phyloP scores from a whole-genome alignment of 2,329 filamentous ascomycete genomes.

The Ophiostoma ulmi region DNA sequence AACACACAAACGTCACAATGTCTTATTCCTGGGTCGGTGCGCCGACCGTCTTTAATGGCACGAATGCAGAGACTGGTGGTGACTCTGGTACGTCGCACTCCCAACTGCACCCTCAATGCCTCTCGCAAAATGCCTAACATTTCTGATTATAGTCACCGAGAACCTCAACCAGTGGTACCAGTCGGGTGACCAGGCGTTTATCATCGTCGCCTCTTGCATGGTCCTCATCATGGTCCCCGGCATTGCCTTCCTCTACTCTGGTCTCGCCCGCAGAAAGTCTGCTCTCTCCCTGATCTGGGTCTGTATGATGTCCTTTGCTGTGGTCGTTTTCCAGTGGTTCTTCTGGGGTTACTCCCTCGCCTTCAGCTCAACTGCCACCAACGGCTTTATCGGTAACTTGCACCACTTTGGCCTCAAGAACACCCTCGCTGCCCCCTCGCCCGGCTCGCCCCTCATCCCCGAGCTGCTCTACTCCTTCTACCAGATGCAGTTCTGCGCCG shows the following conservation, averaged over 20 bases:
- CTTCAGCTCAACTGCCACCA: slow-evolving; percentile 75
- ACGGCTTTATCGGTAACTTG: slow-evolving; percentile 87
- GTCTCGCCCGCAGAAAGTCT: slow-evolving; percentile 94
- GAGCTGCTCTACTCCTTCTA: slow-evolving; percentile 93
- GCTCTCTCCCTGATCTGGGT: slow-evolving; percentile 96
- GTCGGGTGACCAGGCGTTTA: slow-evolving; percentile 88
- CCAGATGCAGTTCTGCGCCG: slow-evolving; percentile 97
- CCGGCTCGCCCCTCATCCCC: slow-evolving; percentile 80
- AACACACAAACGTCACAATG: slow-evolving; percentile 38
- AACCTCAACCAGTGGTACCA: slow-evolving; percentile 97
- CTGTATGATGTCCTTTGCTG: slow-evolving; percentile 86
- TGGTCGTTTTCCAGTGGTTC: slow-evolving; percentile 97
- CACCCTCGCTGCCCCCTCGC: slow-evolving; percentile 76
- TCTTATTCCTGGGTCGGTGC: slow-evolving; percentile 57
- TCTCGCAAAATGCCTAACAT: slow-evolving; percentile 12
- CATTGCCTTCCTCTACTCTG: slow-evolving; percentile 95
- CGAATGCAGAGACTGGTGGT: slow-evolving; percentile 61
- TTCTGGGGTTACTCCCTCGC: slow-evolving; percentile 98
- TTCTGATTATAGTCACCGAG: slow-evolving; percentile 54
- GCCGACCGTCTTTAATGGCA: slow-evolving; percentile 59
- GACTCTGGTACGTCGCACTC: slow-evolving; percentile 64
- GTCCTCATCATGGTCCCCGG: slow-evolving; percentile 95
- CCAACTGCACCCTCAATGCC: neutral
- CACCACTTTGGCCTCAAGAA: slow-evolving; percentile 84
- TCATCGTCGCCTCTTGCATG: slow-evolving; percentile 84